Percentiles rank a stretch among this genome's conserved stretches.
Evolutionary conservation across 192 early-diverging fungal species (phyloP).

Genomic region (Funneliformis mosseae): DNA sequence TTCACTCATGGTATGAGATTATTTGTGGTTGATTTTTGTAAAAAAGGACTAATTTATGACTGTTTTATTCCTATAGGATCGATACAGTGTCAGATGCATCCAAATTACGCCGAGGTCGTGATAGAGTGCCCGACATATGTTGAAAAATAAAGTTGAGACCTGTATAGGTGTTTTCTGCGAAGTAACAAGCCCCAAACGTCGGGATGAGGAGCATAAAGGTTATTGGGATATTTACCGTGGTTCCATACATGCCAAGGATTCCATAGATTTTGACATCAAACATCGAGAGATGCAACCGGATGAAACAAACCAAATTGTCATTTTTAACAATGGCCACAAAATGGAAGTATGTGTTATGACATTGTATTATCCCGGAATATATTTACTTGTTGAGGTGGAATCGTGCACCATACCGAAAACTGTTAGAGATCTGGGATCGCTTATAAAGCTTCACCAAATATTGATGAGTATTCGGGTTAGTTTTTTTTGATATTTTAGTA

Average conservation of each 20-base stretch:
- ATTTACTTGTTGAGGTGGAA: constrained; percentile 27
- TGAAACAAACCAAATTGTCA: neutral
- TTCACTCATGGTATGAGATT: constrained; percentile 20
- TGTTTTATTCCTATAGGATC: constrained; percentile 11
- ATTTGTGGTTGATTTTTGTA: no score
- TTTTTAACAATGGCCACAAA: constrained; percentile 26
- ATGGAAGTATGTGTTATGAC: constrained; percentile 20
- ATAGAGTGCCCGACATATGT: constrained; percentile 1
- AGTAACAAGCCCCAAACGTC: constrained; percentile 18
- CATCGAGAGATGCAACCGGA: neutral
- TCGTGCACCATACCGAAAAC: constrained; percentile 7
- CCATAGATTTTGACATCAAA: constrained; percentile 17
- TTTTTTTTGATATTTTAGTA: constrained; percentile 2
- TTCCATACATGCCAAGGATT: constrained; percentile 27
- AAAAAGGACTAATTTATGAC: no score
- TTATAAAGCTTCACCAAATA: constrained; percentile 22
- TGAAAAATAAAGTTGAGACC: constrained; percentile 12
- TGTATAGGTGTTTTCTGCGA: constrained; percentile 13
- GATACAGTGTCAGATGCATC: constrained; percentile 15
- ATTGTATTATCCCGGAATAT: constrained; percentile 24
- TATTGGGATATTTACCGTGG: constrained; percentile 27
- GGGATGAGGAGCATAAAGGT: neutral
- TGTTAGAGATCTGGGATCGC: neutral
- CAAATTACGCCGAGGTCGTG: neutral
- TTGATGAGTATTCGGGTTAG: constrained; percentile 28